Percentiles rank a stretch among this genome's conserved stretches.
Conservation (phyloP, 805 yeast genomes). For the Ogataea chonburiensis region DNA sequence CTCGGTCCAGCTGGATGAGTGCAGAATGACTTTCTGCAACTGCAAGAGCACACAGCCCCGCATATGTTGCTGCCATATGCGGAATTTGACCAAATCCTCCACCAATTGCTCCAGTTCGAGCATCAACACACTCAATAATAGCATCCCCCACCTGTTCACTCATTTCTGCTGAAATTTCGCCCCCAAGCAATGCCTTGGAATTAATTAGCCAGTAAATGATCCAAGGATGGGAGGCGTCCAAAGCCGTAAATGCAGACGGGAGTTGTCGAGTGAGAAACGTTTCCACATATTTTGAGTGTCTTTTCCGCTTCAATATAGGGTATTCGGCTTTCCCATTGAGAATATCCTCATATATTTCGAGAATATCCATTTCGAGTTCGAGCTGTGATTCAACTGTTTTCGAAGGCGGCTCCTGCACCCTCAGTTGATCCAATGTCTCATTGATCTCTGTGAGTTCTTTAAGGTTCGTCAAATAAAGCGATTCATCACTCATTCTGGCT, state of each 20-base stretch:
- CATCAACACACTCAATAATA: constrained; percentile 32
- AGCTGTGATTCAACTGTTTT: constrained; percentile 40
- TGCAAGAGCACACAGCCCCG: constrained; percentile 65
- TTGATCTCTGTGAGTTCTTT: constrained; percentile 23
- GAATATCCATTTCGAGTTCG: constrained; percentile 37
- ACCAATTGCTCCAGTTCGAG: constrained; percentile 65
- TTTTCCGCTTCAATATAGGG: constrained; percentile 29
- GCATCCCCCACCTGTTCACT: constrained; percentile 27
- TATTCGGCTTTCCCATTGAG: constrained; percentile 33
- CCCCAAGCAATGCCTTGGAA: constrained; percentile 44
- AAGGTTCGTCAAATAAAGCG: constrained; percentile 27
- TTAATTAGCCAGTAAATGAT: constrained; percentile 80
- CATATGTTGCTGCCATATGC: constrained; percentile 83
- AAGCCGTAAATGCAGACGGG: constrained; percentile 48
- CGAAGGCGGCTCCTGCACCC: constrained; percentile 27
- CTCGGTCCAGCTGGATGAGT: constrained; percentile 46
- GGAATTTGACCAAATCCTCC: constrained; percentile 84
- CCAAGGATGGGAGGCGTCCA: constrained; percentile 96
- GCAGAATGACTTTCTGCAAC: constrained; percentile 41
- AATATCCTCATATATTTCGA: constrained; percentile 32
- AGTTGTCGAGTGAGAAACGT: constrained; percentile 42
- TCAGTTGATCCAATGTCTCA: constrained; percentile 14
- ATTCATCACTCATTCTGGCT: constrained; percentile 2
- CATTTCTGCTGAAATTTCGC: constrained; percentile 21
- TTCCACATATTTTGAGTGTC: constrained; percentile 46